phyloP scores from a whole-genome alignment of 331 rosid species.

The Prunus yedoensis region DNA sequence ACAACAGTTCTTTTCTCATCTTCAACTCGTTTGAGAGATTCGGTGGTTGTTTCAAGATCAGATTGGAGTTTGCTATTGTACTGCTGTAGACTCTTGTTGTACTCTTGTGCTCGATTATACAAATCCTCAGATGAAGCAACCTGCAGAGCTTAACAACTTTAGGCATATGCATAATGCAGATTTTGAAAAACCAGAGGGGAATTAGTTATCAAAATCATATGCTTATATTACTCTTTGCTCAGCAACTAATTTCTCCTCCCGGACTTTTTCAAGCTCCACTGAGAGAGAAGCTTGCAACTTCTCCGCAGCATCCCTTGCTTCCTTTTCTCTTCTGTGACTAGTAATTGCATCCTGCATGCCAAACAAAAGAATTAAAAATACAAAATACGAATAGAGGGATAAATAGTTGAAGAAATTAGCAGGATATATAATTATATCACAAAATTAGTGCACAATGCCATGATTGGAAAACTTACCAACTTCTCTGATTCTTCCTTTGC shows the following conservation, averaged over 20 bases:
- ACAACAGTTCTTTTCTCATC: constrained; percentile 78
- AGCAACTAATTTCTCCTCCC: constrained; percentile 44
- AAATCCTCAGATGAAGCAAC: constrained; percentile 67
- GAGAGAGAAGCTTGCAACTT: constrained; percentile 45
- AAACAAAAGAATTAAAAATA: neutral
- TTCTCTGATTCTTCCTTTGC: constrained; percentile 63
- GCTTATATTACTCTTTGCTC: constrained; percentile 48
- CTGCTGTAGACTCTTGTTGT: constrained; percentile 79
- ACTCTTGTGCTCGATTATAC: constrained; percentile 83
- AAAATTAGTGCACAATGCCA: constrained; percentile 21
- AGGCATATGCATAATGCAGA: neutral
- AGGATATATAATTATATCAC: neutral
- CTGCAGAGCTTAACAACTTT: constrained; percentile 41
- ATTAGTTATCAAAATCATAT: neutral
- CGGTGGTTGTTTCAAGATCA: constrained; percentile 53
- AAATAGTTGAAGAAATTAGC: constrained; percentile 1
- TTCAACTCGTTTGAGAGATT: constrained; percentile 71
- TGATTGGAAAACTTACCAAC: constrained; percentile 49
- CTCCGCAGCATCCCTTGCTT: constrained; percentile 60
- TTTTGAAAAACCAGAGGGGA: neutral
- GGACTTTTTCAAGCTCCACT: constrained; percentile 44
- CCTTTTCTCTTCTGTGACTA: constrained; percentile 48
- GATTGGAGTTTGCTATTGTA: constrained; percentile 77
- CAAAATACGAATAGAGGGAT: neutral
- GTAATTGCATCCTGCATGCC: constrained; percentile 57